These are phyloP conservation scores for Talaromyces stipitatus DNA, from an alignment of 495 filamentous ascomycete genomes.

Conservation along the genomic window DNA sequence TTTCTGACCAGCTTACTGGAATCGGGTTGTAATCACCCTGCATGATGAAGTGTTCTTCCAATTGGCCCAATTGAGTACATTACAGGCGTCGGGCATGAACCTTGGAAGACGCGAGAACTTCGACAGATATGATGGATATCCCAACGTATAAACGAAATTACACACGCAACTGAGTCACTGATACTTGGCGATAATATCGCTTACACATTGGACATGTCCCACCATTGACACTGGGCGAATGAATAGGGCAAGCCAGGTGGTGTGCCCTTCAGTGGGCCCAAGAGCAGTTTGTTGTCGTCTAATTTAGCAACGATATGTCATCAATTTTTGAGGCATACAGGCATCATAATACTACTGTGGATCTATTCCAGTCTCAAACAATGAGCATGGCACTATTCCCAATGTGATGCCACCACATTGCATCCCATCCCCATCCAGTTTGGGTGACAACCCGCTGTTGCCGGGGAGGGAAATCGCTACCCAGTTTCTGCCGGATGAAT, in stretches of 20 bases:
- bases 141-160: not conserved
- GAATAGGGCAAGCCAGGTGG: not conserved
- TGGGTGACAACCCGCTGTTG: conserved; percentile 7
- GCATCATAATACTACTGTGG: not conserved
- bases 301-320: not conserved
- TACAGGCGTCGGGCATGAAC: conserved; percentile 3
- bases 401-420: conserved; percentile 2
- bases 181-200: not conserved
- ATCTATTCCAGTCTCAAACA: not conserved
- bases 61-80: not conserved
- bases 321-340: not conserved
- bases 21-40: not conserved
- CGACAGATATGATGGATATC: not conserved
- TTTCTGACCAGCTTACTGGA: conserved; percentile 5
- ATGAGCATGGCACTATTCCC: not conserved
- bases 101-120: not conserved
- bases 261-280: not conserved
- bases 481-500: not conserved
- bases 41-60: not conserved
- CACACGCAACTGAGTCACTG: not conserved
- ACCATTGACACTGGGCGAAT: not conserved
- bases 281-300: not conserved
- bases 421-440: not conserved
- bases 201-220: not conserved
- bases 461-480: not conserved